Evolutionary conservation across 352 stramenopile species (phyloP).

Genomic region (Salisapilia sapeloensis): DNA sequence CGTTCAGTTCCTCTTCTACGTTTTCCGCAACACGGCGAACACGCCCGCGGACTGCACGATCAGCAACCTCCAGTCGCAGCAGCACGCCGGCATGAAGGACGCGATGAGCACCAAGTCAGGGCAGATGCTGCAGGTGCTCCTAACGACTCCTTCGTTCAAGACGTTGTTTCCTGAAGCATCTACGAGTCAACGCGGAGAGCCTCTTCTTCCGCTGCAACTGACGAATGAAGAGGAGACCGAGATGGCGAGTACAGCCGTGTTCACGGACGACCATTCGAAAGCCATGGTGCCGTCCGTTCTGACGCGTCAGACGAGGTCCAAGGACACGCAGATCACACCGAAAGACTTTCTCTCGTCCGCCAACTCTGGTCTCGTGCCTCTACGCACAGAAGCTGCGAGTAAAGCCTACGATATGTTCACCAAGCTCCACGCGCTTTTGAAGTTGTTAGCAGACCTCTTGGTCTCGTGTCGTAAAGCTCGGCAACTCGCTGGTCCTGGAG

Average conservation of each 20-base stretch:
- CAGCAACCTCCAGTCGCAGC: slow-evolving; percentile 61
- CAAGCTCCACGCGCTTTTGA: slow-evolving; percentile 58
- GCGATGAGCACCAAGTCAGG: slow-evolving; percentile 73
- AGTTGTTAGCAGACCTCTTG: slow-evolving; percentile 63
- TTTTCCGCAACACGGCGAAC: slow-evolving; percentile 70
- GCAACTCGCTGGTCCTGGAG: slow-evolving; percentile 56
- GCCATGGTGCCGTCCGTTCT: slow-evolving; percentile 45
- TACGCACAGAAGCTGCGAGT: slow-evolving; percentile 33
- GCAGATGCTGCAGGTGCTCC: slow-evolving; percentile 66
- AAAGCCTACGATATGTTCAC: slow-evolving; percentile 59
- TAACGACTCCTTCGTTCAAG: slow-evolving; percentile 71
- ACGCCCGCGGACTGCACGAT: slow-evolving; percentile 72
- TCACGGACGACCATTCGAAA: slow-evolving; percentile 48
- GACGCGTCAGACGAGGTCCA: slow-evolving; percentile 23
- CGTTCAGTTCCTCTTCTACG: slow-evolving; percentile 78
- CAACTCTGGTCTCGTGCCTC: slow-evolving; percentile 54
- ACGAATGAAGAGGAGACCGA: slow-evolving; percentile 56
- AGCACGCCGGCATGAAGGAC: slow-evolving; percentile 73
- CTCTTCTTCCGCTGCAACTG: slow-evolving; percentile 28
- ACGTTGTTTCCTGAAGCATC: slow-evolving; percentile 33
- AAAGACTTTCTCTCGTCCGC: slow-evolving; percentile 47
- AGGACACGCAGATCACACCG: slow-evolving; percentile 29
- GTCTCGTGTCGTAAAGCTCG: slow-evolving; percentile 73
- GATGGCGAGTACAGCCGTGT: slow-evolving; percentile 50
- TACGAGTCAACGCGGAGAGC: slow-evolving; percentile 18